phyloP scores from a whole-genome alignment of 495 filamentous ascomycete genomes.

The Trichocladium uniseriatum region DNA sequence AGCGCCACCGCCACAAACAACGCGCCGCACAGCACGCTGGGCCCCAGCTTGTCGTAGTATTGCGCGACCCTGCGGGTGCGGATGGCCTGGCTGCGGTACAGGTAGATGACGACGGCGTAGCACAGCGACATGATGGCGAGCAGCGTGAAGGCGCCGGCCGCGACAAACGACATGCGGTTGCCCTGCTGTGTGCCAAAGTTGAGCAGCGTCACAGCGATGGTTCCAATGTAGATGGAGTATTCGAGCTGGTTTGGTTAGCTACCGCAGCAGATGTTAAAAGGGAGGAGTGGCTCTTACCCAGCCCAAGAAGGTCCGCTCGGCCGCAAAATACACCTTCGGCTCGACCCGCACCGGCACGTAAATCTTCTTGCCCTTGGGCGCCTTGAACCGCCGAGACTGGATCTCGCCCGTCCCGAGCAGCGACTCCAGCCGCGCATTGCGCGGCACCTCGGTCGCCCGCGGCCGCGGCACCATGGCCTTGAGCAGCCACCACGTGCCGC shows the following conservation, averaged over 20 bases:
- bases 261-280: background rate
- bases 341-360: slow-evolving; percentile 93
- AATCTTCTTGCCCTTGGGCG: slow-evolving; percentile 85
- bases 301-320: slow-evolving; percentile 88
- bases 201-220: slow-evolving; percentile 81
- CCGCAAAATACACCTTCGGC: slow-evolving; percentile 95
- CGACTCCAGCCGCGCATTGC: slow-evolving; percentile 39
- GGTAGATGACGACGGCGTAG: slow-evolving; percentile 73
- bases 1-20: slow-evolving; percentile 63
- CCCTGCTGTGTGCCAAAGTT: slow-evolving; percentile 60
- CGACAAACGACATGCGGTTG: slow-evolving; percentile 46
- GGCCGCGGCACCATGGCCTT: slow-evolving; percentile 50
- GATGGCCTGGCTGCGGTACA: slow-evolving; percentile 81
- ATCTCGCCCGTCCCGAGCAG: slow-evolving; percentile 40
- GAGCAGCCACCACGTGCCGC: slow-evolving; percentile 36
- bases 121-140: slow-evolving; percentile 63
- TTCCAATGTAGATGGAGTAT: slow-evolving; percentile 86
- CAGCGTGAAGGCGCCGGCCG: slow-evolving; percentile 70
- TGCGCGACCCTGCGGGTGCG: slow-evolving; percentile 67
- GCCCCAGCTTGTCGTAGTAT: slow-evolving; percentile 86
- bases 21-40: slow-evolving; percentile 64
- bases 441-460: slow-evolving; percentile 49
- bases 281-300: slow-evolving; percentile 49
- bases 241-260: no score
- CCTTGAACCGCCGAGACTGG: slow-evolving; percentile 62